Conservation (phyloP, 768 basidiomycete genomes). For the Boletus fagicola region DNA sequence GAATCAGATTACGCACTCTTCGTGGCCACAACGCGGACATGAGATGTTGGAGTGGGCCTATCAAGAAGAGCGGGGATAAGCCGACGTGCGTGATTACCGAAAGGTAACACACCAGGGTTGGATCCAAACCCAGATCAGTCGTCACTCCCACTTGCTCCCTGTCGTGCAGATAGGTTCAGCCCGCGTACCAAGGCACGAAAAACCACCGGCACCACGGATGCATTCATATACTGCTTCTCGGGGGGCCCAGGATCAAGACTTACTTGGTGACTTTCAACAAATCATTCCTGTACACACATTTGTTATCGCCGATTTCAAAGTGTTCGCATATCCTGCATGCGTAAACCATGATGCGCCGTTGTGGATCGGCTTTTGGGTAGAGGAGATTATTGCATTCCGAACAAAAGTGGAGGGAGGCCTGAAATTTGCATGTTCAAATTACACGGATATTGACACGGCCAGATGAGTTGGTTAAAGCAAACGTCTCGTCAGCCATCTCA, state of each 20-base stretch:
- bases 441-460: neutral
- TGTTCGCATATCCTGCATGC: constrained; percentile 88
- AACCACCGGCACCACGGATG: constrained; percentile 9
- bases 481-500: constrained; percentile 15
- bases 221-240: neutral
- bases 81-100: neutral
- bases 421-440: neutral
- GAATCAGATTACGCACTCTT: constrained; percentile 60
- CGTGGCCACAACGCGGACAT: constrained; percentile 79
- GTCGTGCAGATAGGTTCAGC: constrained; percentile 9
- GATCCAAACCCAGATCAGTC: constrained; percentile 81
- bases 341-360: constrained; percentile 83
- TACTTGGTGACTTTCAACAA: constrained; percentile 91
- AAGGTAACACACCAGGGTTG: constrained; percentile 65
- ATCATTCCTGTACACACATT: constrained; percentile 92
- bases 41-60: constrained; percentile 82
- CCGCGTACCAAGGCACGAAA: neutral
- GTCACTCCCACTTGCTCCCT: constrained; percentile 96
- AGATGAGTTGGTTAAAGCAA: constrained; percentile 2
- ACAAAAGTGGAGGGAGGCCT: constrained; percentile 90
- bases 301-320: constrained; percentile 82
- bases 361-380: constrained; percentile 88
- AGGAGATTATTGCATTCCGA: constrained; percentile 94
- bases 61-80: neutral
- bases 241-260: constrained; percentile 19